Conservation (phyloP, 768 basidiomycete genomes). For the Tylopilus plumbeoviolaceoides region DNA sequence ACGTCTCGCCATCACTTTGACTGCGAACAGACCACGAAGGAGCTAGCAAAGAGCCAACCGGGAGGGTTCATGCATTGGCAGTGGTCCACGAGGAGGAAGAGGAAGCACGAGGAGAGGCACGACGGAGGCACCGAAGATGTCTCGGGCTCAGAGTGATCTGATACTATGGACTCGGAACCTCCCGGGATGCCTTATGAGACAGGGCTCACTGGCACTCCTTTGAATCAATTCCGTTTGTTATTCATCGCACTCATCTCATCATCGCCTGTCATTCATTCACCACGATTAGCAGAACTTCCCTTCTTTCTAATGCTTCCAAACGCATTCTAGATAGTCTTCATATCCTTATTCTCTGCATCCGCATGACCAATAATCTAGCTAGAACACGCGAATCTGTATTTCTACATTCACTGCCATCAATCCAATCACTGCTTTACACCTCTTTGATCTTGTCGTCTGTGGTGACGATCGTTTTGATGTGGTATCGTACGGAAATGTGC, state of each 20-base stretch:
- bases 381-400: constrained; percentile 14
- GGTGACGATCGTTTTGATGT: constrained; percentile 18
- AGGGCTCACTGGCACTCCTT: constrained; percentile 20
- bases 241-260: background rate
- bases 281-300: constrained; percentile 2
- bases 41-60: too few relatives aligned
- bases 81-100: too few relatives aligned
- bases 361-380: background rate
- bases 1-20: too few relatives aligned
- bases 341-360: constrained; percentile 12
- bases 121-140: too few relatives aligned
- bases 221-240: background rate
- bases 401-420: constrained; percentile 5
- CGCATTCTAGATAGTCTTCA: background rate
- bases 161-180: too few relatives aligned
- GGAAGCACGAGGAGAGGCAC: too few relatives aligned
- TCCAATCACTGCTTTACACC: constrained; percentile 2
- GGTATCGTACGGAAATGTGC: constrained; percentile 7
- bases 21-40: too few relatives aligned
- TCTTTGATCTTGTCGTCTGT: constrained; percentile 3
- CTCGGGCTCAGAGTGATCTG: too few relatives aligned
- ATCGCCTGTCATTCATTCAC: background rate
- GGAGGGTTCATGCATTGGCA: too few relatives aligned
- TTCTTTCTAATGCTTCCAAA: background rate
- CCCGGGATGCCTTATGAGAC: constrained; percentile 6